These are phyloP conservation scores for Neonectria ditissima DNA, from an alignment of 2,329 filamentous ascomycete species.

Conservation along the genomic window DNA sequence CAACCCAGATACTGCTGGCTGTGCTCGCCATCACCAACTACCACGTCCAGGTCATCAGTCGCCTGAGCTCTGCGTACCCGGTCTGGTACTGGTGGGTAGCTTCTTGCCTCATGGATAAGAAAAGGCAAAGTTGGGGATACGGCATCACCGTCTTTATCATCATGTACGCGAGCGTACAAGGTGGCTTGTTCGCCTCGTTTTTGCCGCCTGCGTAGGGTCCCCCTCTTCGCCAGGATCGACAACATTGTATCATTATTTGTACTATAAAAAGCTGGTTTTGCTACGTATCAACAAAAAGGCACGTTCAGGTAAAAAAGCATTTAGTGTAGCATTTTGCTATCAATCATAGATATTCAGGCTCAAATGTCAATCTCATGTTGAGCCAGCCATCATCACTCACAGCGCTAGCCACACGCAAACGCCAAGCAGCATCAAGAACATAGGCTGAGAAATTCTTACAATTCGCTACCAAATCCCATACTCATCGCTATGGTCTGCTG, in stretches of 20 bases:
- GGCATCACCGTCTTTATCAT: constrained; percentile 75
- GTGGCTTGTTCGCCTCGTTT: constrained; percentile 86
- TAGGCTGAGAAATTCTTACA: background rate
- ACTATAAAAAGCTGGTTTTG: background rate
- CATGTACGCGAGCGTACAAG: constrained; percentile 87
- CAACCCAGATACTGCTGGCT: constrained; percentile 79
- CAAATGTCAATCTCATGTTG: too few relatives aligned
- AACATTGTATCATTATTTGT: background rate
- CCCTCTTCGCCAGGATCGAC: background rate
- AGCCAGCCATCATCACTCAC: too few relatives aligned
- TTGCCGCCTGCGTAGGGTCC: constrained; percentile 80
- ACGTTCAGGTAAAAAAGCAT: too few relatives aligned
- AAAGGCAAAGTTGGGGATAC: constrained; percentile 48
- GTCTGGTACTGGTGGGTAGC: constrained; percentile 90
- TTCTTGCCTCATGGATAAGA: constrained; percentile 53
- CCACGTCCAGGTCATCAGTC: constrained; percentile 94
- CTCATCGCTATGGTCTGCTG: constrained; percentile 17
- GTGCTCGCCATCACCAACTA: constrained; percentile 80
- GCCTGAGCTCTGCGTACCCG: constrained; percentile 88
- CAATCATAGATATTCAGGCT: too few relatives aligned
- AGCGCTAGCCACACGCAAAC: too few relatives aligned
- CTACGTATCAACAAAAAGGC: background rate
- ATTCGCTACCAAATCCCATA: constrained; percentile 4
- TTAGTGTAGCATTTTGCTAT: too few relatives aligned
- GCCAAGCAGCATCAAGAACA: background rate